Evolutionary conservation across 768 basidiomycete genomes (phyloP).

Genomic region (Heimioporus sp.): DNA sequence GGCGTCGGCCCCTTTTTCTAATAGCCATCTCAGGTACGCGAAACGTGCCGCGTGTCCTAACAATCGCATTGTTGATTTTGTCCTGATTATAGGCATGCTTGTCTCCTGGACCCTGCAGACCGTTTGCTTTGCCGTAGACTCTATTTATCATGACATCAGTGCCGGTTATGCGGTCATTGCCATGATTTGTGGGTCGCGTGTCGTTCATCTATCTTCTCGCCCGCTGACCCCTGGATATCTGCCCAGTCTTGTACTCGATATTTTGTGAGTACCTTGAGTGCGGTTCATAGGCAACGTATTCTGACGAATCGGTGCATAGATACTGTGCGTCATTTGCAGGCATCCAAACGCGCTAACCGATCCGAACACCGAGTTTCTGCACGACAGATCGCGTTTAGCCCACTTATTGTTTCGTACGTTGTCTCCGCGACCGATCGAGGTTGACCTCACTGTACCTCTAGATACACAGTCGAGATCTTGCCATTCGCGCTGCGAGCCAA

Average conservation of each 20-base stretch:
- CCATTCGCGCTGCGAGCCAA: slow-evolving; percentile 39
- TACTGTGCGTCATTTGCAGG: slow-evolving; percentile 24
- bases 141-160: slow-evolving; percentile 25
- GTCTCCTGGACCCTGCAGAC: slow-evolving; percentile 39
- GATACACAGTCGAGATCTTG: slow-evolving; percentile 41
- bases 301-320: slow-evolving; percentile 11
- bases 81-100: slow-evolving; percentile 37
- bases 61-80: slow-evolving; percentile 31
- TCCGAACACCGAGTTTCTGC: neutral
- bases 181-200: slow-evolving; percentile 34
- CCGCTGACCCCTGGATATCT: neutral
- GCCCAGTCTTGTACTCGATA: slow-evolving; percentile 36
- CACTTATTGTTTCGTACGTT: slow-evolving; percentile 34
- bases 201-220: neutral
- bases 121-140: slow-evolving; percentile 22
- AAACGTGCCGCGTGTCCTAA: slow-evolving; percentile 8
- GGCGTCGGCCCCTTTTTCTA: slow-evolving; percentile 49
- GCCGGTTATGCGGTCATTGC: slow-evolving; percentile 44
- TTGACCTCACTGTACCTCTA: neutral
- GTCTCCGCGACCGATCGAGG: neutral
- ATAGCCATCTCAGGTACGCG: slow-evolving; percentile 41
- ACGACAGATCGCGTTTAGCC: slow-evolving; percentile 35
- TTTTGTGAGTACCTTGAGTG: slow-evolving; percentile 26
- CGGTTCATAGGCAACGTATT: neutral
- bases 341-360: neutral